Conservation (phyloP, 208 protist species). For the Histomonas meleagridis region DNA sequence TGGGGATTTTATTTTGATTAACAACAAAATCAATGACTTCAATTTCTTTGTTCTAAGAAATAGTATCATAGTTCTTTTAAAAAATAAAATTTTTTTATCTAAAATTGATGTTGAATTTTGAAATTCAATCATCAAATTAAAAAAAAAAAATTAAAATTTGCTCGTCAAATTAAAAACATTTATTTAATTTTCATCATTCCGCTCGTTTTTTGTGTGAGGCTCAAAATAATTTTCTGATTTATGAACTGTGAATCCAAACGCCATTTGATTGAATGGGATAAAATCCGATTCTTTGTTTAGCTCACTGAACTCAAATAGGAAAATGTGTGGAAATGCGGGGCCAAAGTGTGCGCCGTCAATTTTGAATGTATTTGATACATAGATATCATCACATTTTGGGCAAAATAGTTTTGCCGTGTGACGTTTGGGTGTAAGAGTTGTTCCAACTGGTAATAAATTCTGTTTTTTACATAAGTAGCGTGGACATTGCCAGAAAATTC, state of each 20-base stretch:
- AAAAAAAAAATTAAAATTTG: too few relatives aligned
- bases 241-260: not conserved
- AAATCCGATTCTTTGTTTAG: not conserved
- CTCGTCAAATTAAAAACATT: too few relatives aligned
- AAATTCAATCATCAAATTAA: too few relatives aligned
- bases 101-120: too few relatives aligned
- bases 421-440: not conserved
- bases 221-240: not conserved
- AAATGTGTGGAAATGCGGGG: slow-evolving; percentile 5
- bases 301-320: not conserved
- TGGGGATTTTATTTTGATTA: too few relatives aligned
- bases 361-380: not conserved
- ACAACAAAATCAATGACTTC: too few relatives aligned
- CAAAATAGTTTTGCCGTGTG: slow-evolving; percentile 25
- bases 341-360: slow-evolving; percentile 26
- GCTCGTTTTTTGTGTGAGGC: not conserved
- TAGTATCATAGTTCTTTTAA: too few relatives aligned
- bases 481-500: not conserved
- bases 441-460: not conserved
- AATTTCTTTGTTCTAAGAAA: too few relatives aligned
- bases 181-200: not conserved
- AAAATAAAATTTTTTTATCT: too few relatives aligned
- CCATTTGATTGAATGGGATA: not conserved
- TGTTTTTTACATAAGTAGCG: not conserved
- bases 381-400: slow-evolving; percentile 31